Conservation (phyloP, 768 basidiomycete genomes). For the Boletus fagicola region DNA sequence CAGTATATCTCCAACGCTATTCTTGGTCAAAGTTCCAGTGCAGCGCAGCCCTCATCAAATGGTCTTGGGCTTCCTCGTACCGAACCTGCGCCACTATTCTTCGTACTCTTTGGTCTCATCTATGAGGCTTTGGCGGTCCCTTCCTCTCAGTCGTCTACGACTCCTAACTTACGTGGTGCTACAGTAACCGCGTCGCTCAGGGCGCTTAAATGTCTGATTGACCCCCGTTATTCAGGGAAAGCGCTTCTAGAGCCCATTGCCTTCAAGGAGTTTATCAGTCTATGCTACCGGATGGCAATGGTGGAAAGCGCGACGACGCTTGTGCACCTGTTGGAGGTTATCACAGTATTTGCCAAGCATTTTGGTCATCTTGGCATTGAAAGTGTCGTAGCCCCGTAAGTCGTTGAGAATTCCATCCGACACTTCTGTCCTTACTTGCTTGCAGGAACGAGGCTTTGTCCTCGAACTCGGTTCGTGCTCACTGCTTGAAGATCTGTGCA, state of each 20-base stretch:
- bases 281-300: slow-evolving; percentile 89
- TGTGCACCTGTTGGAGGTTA: slow-evolving; percentile 65
- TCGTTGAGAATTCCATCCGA: not conserved
- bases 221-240: slow-evolving; percentile 75
- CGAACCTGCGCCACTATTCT: slow-evolving; percentile 82
- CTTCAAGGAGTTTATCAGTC: slow-evolving; percentile 85
- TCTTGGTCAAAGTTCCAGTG: slow-evolving; percentile 54
- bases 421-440: slow-evolving; percentile 1
- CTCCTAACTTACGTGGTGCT: slow-evolving; percentile 41
- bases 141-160: slow-evolving; percentile 54
- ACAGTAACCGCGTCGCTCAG: slow-evolving; percentile 64
- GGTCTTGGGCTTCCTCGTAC: slow-evolving; percentile 29
- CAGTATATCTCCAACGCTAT: slow-evolving; percentile 73
- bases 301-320: slow-evolving; percentile 76
- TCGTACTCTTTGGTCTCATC: slow-evolving; percentile 87
- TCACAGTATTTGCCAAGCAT: slow-evolving; percentile 53
- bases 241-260: slow-evolving; percentile 77
- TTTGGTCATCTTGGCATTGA: slow-evolving; percentile 32
- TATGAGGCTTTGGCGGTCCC: slow-evolving; percentile 80
- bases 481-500: slow-evolving; percentile 81
- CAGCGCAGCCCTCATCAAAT: slow-evolving; percentile 19
- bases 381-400: slow-evolving; percentile 21
- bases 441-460: slow-evolving; percentile 34
- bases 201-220: slow-evolving; percentile 77
- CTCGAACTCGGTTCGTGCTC: slow-evolving; percentile 41